phyloP scores from a whole-genome alignment of 805 yeast genomes.

The Helenozyma baotianmanensis region DNA sequence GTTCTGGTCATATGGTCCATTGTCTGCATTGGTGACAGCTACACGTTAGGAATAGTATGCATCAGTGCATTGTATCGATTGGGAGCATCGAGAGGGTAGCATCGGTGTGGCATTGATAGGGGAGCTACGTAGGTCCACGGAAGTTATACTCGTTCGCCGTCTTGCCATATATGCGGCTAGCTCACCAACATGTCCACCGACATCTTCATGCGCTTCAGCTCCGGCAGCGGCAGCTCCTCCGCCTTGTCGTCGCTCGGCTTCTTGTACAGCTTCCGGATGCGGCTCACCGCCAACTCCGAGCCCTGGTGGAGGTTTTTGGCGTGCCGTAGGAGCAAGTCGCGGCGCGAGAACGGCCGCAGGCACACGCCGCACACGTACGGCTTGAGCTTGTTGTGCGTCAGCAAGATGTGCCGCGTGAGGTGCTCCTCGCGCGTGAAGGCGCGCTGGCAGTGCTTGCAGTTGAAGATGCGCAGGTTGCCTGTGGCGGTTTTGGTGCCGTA shows the following conservation, averaged over 20 bases:
- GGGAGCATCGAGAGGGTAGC: no score
- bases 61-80: no score
- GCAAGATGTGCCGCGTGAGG: slow-evolving; percentile 37
- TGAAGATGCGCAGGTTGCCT: slow-evolving; percentile 41
- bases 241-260: slow-evolving; percentile 6
- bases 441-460: slow-evolving; percentile 37
- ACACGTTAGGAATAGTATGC: no score
- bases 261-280: slow-evolving; percentile 37
- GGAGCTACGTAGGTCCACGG: no score
- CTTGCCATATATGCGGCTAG: no score
- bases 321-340: slow-evolving; percentile 41
- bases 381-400: slow-evolving; percentile 41
- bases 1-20: no score
- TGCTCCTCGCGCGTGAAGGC: slow-evolving; percentile 47
- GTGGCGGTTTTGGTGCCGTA: slow-evolving; percentile 41
- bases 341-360: slow-evolving; percentile 37
- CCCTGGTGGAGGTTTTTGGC: slow-evolving; percentile 44
- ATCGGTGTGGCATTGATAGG: no score
- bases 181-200: slow-evolving; percentile 41
- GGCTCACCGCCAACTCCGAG: slow-evolving; percentile 38
- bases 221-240: slow-evolving; percentile 17
- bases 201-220: slow-evolving; percentile 33
- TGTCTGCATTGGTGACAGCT: no score
- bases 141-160: no score
- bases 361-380: slow-evolving; percentile 45